These are phyloP conservation scores for Backusella parvicylindrica DNA, from an alignment of 192 early-diverging fungal genomes.

Conservation along the genomic window DNA sequence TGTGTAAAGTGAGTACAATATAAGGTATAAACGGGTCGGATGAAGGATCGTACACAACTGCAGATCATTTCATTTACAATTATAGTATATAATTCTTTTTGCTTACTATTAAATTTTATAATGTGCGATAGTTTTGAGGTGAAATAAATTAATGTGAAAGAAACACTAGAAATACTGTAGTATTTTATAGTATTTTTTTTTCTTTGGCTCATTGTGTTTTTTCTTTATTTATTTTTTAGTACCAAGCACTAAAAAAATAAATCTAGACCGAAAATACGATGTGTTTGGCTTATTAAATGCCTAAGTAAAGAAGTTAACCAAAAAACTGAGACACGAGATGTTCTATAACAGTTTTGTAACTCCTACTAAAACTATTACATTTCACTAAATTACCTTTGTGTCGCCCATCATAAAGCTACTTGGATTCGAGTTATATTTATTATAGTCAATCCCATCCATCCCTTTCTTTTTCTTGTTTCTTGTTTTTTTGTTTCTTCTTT, in stretches of 20 bases:
- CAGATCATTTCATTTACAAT: conserved; percentile 4
- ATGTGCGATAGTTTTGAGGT: not conserved
- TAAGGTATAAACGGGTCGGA: not conserved
- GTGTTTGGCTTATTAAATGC: not conserved
- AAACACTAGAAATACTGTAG: not conserved
- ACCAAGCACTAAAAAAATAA: not conserved
- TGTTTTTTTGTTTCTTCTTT: conserved; percentile 4
- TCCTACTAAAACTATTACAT: conserved; percentile 4
- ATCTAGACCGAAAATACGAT: not conserved
- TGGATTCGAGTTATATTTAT: not conserved
- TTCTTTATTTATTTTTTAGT: not conserved
- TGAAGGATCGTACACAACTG: not conserved
- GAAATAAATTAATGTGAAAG: not conserved
- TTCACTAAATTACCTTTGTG: conserved; percentile 3
- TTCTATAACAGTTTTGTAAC: not conserved
- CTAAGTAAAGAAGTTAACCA: not conserved
- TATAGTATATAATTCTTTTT: not conserved
- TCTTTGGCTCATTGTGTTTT: not conserved
- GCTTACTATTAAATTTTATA: not conserved
- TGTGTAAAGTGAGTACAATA: not conserved
- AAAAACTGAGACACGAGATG: not conserved
- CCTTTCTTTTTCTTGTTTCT: not conserved
- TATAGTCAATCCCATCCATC: not conserved
- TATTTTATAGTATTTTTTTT: conserved; percentile 1
- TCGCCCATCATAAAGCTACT: not conserved